A percentile compares a stretch with the other conserved stretches of the same genome.
phyloP scores from a whole-genome alignment of 2,329 filamentous ascomycete genomes.

The Cladosporium sp. region DNA sequence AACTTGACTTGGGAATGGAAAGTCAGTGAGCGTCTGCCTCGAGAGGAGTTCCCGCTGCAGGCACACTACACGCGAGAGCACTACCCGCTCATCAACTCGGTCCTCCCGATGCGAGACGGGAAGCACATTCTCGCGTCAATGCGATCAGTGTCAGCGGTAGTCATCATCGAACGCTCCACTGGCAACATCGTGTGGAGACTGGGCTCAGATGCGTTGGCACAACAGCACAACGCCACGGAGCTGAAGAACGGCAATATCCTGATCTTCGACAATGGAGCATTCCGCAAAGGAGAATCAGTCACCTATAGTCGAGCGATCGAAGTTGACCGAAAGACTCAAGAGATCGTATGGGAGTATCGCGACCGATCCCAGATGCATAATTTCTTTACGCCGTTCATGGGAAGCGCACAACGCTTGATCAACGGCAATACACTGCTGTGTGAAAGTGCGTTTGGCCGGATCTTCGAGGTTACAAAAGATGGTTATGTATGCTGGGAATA shows the following conservation, averaged over 20 bases:
- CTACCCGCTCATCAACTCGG: slow-evolving; percentile 44
- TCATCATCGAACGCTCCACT: slow-evolving; percentile 39
- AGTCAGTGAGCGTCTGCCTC: slow-evolving; percentile 38
- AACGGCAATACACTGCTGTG: too few relatives aligned
- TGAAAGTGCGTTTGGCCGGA: too few relatives aligned
- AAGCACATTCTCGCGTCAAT: slow-evolving; percentile 40
- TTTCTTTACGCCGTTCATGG: too few relatives aligned
- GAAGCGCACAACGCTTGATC: too few relatives aligned
- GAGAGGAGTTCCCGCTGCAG: slow-evolving; percentile 37
- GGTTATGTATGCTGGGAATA: too few relatives aligned
- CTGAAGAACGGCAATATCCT: slow-evolving; percentile 40
- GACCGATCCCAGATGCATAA: too few relatives aligned
- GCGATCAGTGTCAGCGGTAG: slow-evolving; percentile 38
- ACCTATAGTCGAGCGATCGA: slow-evolving; percentile 42
- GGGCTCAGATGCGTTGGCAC: slow-evolving; percentile 36
- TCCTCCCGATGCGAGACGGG: slow-evolving; percentile 36
- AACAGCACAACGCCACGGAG: slow-evolving; percentile 44
- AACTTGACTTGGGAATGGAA: slow-evolving; percentile 42
- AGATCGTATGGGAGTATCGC: slow-evolving; percentile 43
- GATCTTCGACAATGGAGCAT: slow-evolving; percentile 45
- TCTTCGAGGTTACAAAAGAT: too few relatives aligned
- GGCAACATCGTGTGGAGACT: slow-evolving; percentile 42
- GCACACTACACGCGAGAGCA: slow-evolving; percentile 39
- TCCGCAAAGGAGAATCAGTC: slow-evolving; percentile 36
- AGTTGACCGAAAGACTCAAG: slow-evolving; percentile 35